phyloP scores from a whole-genome alignment of 352 stramenopile genomes.

The Hyaloperonospora brassicae region DNA sequence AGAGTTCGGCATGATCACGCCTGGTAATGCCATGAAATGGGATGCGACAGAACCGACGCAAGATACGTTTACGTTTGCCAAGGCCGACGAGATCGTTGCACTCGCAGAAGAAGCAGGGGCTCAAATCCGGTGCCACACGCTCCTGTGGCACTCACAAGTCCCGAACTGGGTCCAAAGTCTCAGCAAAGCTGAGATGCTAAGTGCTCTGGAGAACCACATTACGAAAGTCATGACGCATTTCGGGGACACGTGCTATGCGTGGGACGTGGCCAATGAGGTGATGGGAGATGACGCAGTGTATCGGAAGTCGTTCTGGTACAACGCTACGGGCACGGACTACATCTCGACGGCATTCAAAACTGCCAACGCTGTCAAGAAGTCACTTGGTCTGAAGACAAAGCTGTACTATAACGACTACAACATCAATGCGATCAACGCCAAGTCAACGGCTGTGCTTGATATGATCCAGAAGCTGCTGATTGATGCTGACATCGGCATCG shows the following conservation, averaged over 20 bases:
- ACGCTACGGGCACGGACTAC: constrained; percentile 25
- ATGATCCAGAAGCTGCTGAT: constrained; percentile 19
- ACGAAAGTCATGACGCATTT: constrained; percentile 28
- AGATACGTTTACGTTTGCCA: constrained; percentile 14
- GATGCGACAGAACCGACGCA: constrained; percentile 20
- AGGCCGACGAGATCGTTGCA: constrained; percentile 13
- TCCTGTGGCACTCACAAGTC: constrained; percentile 23
- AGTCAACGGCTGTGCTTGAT: constrained; percentile 20
- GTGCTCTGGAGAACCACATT: constrained; percentile 27
- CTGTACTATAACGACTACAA: constrained; percentile 31
- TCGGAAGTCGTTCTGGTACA: constrained; percentile 30
- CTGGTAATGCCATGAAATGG: constrained; percentile 21
- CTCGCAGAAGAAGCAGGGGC: constrained; percentile 18
- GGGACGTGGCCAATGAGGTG: constrained; percentile 31
- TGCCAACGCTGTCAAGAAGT: constrained; percentile 21
- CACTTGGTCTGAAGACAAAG: constrained; percentile 18
- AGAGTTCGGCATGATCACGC: constrained; percentile 29
- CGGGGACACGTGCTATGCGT: constrained; percentile 25
- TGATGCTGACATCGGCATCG: constrained; percentile 10
- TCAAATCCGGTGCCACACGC: constrained; percentile 27
- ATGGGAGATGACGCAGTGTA: constrained; percentile 24
- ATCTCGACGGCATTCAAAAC: constrained; percentile 27
- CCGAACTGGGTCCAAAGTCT: constrained; percentile 24
- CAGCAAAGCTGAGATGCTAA: constrained; percentile 19
- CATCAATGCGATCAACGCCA: constrained; percentile 25